phyloP scores from a whole-genome alignment of 176 grass and related monocot genomes.

The Poa annua region DNA sequence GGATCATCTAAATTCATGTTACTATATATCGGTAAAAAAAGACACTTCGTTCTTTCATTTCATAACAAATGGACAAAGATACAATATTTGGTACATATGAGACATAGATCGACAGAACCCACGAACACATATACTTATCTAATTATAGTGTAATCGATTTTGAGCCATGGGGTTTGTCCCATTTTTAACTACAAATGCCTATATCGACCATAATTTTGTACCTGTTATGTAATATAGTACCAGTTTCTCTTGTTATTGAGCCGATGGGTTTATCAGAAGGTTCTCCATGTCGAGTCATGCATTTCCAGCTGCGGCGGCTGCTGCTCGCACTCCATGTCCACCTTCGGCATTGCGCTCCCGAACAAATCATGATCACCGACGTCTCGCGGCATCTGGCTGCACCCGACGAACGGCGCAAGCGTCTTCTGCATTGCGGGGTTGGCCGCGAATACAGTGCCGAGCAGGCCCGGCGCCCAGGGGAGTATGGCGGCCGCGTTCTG shows the following conservation, averaged over 20 bases:
- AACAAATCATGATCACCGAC: conserved; percentile 49
- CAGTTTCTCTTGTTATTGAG: background rate
- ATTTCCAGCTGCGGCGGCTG: conserved; percentile 46
- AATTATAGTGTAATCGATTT: background rate
- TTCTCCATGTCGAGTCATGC: conserved; percentile 63
- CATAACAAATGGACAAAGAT: conserved; percentile 13
- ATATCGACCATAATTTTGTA: background rate
- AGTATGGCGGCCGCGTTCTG: conserved; percentile 56
- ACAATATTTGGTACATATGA: background rate
- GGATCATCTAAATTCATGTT: background rate
- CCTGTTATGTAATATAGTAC: background rate
- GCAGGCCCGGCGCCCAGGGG: conserved; percentile 54
- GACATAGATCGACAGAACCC: conserved; percentile 9
- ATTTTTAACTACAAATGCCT: conserved; percentile 5
- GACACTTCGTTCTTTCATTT: conserved; percentile 10
- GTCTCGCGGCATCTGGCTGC: conserved; percentile 32
- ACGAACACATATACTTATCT: background rate
- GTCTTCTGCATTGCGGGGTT: conserved; percentile 57
- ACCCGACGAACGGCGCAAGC: conserved; percentile 36
- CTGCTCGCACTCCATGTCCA: conserved; percentile 55
- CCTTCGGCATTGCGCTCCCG: conserved; percentile 42
- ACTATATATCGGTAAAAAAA: background rate
- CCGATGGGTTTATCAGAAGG: conserved; percentile 44
- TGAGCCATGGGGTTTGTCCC: conserved; percentile 13
- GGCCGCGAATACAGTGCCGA: conserved; percentile 50